Conservation (phyloP, 441 rosid genomes). For the Erodium texanum region DNA sequence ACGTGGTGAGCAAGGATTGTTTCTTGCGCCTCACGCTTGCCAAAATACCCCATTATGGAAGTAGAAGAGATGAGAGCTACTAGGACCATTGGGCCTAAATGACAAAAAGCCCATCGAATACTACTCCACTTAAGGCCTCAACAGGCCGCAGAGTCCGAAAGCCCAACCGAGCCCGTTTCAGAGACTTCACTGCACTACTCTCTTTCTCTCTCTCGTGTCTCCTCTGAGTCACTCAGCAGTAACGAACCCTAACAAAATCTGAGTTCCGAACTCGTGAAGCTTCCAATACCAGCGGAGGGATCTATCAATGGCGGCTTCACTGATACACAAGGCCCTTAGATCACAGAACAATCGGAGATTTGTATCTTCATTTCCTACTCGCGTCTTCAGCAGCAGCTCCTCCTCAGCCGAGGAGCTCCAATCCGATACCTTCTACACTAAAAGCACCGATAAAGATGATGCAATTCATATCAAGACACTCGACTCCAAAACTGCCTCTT, state of each 20-base stretch:
- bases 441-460: constrained; percentile 17
- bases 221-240: not conserved
- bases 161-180: not conserved
- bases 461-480: constrained; percentile 36
- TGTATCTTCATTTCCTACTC: constrained; percentile 17
- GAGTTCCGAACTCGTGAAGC: constrained; percentile 11
- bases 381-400: constrained; percentile 28
- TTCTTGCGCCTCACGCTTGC: too few relatives aligned
- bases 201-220: not conserved
- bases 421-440: constrained; percentile 18
- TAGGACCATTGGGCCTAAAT: too few relatives aligned
- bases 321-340: constrained; percentile 33
- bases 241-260: constrained; percentile 2
- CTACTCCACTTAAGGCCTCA: too few relatives aligned
- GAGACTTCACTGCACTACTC: not conserved
- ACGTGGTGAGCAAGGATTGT: too few relatives aligned
- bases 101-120: too few relatives aligned
- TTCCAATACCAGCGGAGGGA: not conserved
- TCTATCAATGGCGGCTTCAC: constrained; percentile 39
- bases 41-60: too few relatives aligned
- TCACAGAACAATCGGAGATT: constrained; percentile 22
- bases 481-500: constrained; percentile 22
- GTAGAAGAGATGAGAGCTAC: too few relatives aligned
- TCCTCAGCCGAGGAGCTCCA: constrained; percentile 28
- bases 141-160: not conserved